A percentile compares a stretch with the other conserved stretches of the same genome.
phyloP scores from a whole-genome alignment of 2,329 filamentous ascomycete genomes.

The Zymoseptoria tritici region DNA sequence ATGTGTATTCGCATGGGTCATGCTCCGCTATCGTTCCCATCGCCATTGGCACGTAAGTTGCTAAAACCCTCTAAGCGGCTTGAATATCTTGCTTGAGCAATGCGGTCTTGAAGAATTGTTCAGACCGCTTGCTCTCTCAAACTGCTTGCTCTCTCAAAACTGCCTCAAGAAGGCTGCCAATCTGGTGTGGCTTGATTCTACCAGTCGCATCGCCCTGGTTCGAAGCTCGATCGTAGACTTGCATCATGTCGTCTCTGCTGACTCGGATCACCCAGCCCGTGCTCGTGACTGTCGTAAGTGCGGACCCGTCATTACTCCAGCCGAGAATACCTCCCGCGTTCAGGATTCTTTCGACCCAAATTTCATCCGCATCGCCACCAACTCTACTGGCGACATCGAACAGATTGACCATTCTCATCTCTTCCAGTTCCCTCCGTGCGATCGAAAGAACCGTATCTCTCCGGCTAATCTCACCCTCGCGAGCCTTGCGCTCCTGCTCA shows the following conservation, averaged over 20 bases:
- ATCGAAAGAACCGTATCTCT: conserved; percentile 27
- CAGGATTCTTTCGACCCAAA: conserved; percentile 40
- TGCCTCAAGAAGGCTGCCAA: conserved; percentile 34
- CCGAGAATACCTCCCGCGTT: conserved; percentile 33
- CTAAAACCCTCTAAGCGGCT: neutral
- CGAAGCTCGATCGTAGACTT: conserved; percentile 32
- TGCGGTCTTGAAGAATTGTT: neutral
- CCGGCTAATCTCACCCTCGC: conserved; percentile 32
- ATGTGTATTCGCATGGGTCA: neutral
- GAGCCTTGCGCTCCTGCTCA: conserved; percentile 32
- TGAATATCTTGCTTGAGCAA: neutral
- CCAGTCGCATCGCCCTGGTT: conserved; percentile 27
- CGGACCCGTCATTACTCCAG: conserved; percentile 18
- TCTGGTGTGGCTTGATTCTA: conserved; percentile 26
- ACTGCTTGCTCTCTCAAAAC: conserved; percentile 18
- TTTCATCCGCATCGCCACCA: conserved; percentile 32
- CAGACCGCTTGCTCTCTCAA: neutral
- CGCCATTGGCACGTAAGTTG: neutral
- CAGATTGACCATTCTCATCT: conserved; percentile 29
- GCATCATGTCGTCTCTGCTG: conserved; percentile 32
- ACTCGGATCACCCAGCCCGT: conserved; percentile 39
- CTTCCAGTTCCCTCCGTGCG: conserved; percentile 27
- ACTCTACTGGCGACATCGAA: conserved; percentile 35
- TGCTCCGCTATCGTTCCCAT: neutral
- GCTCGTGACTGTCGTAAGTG: conserved; percentile 36